Base-by-base conservation (phyloP, 2,329 filamentous ascomycete genomes). In the Sporothrix luriei region DNA sequence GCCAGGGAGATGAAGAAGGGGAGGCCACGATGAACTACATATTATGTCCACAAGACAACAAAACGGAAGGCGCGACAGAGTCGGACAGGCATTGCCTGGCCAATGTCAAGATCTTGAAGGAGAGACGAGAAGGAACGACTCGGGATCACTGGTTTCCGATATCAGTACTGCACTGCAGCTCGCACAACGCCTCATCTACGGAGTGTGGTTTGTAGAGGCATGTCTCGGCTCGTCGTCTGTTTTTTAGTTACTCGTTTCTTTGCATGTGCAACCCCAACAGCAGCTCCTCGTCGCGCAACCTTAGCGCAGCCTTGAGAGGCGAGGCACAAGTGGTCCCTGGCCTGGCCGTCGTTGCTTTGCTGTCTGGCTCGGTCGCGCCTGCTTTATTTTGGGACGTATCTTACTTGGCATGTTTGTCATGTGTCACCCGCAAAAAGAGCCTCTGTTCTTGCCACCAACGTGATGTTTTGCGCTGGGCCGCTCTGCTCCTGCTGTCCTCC, bases 1-100 rank as follows among this genome's bases (percentile, higher is more conserved):
- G 21, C 33, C 24, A 29, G 51, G 49, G 65, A 67, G 65, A 67
- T 67, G 65, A 67, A 38, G 55, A 46, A 38, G 65, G 38, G 38
- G 64, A 24, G 29, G 48, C 26, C 33, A 66, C 29, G 24, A 55
- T 29, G 19, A 33, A 33, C 33, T 33, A 33, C 33, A 33, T 33
- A 33, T 33, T 33, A 1, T 2, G 4, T 33, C n/a, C 3, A 33
- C 4, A 9, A 21, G 46, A 13, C 16, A 21, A 29, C 43, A 62
- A 62, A 62, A 62, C 55, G 33, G 55, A 61, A 62, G 43, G 43
- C 38, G 59, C 59, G 48, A n/a, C 10, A 48, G 40, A 19, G 21
- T 48, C 14, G 11, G 24, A 13, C 24, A 6, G 24, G 61, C 61
- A 29, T 48, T 46, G 16, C 43, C 24, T 13, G 7, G 61, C 40